Percentiles rank a stretch among this genome's conserved stretches.
Conservation (phyloP, 1,284 basidiomycete species). For the Cryptococcus maquisensis region DNA sequence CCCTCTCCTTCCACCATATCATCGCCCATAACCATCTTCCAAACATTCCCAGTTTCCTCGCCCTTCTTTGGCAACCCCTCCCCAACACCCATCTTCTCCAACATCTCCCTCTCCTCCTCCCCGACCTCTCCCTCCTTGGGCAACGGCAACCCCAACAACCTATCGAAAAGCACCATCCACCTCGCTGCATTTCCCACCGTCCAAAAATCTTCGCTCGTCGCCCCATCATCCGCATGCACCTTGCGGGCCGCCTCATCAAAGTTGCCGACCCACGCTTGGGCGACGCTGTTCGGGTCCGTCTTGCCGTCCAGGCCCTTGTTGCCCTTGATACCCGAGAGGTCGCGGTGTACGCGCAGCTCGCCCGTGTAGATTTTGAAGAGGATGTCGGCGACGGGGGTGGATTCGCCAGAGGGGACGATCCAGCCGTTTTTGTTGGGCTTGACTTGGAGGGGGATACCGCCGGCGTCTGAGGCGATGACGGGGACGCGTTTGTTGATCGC, state of each 20-base stretch:
- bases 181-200: constrained; percentile 44
- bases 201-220: constrained; percentile 44
- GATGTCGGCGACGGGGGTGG: constrained; percentile 64
- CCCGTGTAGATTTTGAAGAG: constrained; percentile 71
- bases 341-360: constrained; percentile 41
- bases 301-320: constrained; percentile 9
- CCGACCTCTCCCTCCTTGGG: constrained; percentile 3
- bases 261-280: constrained; percentile 29
- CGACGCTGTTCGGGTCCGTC: constrained; percentile 31
- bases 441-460: constrained; percentile 83
- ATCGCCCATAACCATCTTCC: constrained; percentile 45
- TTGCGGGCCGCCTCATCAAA: constrained; percentile 22
- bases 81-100: constrained; percentile 23
- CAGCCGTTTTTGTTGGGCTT: constrained; percentile 76
- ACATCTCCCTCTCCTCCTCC: constrained; percentile 10
- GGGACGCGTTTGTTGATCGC: constrained; percentile 78
- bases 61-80: constrained; percentile 21
- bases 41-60: constrained; percentile 35
- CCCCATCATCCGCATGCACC: constrained; percentile 21
- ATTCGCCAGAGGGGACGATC: constrained; percentile 68
- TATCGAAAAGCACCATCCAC: constrained; percentile 38
- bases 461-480: constrained; percentile 71
- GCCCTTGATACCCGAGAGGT: constrained; percentile 12
- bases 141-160: constrained; percentile 23
- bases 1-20: constrained; percentile 38